phyloP scores from a whole-genome alignment of 352 stramenopile genomes.

The Pythium dissimile region DNA sequence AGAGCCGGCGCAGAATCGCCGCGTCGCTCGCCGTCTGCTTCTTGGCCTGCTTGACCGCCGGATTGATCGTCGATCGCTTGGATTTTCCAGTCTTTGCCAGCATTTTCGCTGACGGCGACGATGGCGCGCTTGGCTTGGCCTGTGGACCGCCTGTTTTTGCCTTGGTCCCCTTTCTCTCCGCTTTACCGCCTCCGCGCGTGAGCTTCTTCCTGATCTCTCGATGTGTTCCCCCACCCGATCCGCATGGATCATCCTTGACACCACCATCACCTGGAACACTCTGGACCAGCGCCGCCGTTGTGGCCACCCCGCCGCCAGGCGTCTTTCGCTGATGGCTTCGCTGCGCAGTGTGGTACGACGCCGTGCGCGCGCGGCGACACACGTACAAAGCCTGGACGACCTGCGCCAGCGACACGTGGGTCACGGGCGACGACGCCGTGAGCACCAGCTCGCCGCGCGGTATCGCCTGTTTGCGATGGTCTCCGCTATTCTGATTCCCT shows the following conservation, averaged over 20 bases:
- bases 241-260: too few relatives aligned
- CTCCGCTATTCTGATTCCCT: too few relatives aligned
- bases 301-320: constrained; percentile 5
- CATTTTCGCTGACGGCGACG: too few relatives aligned
- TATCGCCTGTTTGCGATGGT: constrained; percentile 6
- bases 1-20: neutral
- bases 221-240: too few relatives aligned
- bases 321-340: constrained; percentile 3
- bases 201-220: too few relatives aligned
- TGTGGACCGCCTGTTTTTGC: too few relatives aligned
- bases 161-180: too few relatives aligned
- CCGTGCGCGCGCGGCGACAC: constrained; percentile 9
- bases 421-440: constrained; percentile 1
- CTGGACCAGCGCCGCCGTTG: neutral
- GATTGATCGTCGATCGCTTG: neutral
- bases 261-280: too few relatives aligned
- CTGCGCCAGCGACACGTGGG: constrained; percentile 22
- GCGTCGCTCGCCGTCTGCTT: neutral
- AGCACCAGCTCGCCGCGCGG: constrained; percentile 20
- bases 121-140: too few relatives aligned
- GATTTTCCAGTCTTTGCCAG: too few relatives aligned
- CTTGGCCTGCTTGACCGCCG: neutral
- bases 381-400: constrained; percentile 28
- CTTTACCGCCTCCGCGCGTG: too few relatives aligned
- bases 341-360: neutral